phyloP scores from a whole-genome alignment of 768 basidiomycete species.

The Boletus eberwhitei region DNA sequence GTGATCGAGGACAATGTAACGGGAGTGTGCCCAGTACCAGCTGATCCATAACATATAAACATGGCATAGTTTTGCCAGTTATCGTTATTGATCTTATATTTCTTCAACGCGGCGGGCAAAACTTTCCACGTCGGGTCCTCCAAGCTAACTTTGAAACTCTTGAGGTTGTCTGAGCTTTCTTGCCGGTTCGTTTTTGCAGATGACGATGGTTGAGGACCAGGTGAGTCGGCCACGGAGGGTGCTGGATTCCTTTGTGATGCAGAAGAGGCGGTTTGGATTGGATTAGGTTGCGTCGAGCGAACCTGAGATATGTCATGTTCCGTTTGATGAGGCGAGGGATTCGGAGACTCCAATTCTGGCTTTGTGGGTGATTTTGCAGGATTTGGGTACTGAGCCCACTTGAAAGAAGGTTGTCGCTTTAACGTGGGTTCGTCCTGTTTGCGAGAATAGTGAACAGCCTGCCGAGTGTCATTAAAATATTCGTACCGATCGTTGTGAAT shows the following conservation, averaged over 20 bases:
- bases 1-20: background rate
- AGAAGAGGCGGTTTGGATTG: slow-evolving; percentile 16
- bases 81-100: slow-evolving; percentile 98
- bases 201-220: slow-evolving; percentile 26
- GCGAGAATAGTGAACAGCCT: slow-evolving; percentile 11
- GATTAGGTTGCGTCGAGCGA: slow-evolving; percentile 27
- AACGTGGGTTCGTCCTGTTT: slow-evolving; percentile 44
- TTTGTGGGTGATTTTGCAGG: slow-evolving; percentile 81
- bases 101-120: slow-evolving; percentile 94
- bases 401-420: slow-evolving; percentile 76
- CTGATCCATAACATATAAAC: slow-evolving; percentile 96
- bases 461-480: background rate
- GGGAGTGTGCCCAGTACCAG: slow-evolving; percentile 48
- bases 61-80: slow-evolving; percentile 99
- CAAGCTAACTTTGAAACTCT: slow-evolving; percentile 95
- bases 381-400: slow-evolving; percentile 82
- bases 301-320: slow-evolving; percentile 62
- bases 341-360: slow-evolving; percentile 68
- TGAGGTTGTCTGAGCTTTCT: slow-evolving; percentile 72
- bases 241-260: slow-evolving; percentile 31
- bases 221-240: slow-evolving; percentile 30
- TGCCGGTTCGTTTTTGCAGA: slow-evolving; percentile 46
- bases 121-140: slow-evolving; percentile 99
- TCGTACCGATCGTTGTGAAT: slow-evolving; percentile 27
- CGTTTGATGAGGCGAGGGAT: slow-evolving; percentile 71